These are phyloP conservation scores for Naematelia aurantialba DNA, from an alignment of 768 basidiomycete species.

Conservation along the genomic window DNA sequence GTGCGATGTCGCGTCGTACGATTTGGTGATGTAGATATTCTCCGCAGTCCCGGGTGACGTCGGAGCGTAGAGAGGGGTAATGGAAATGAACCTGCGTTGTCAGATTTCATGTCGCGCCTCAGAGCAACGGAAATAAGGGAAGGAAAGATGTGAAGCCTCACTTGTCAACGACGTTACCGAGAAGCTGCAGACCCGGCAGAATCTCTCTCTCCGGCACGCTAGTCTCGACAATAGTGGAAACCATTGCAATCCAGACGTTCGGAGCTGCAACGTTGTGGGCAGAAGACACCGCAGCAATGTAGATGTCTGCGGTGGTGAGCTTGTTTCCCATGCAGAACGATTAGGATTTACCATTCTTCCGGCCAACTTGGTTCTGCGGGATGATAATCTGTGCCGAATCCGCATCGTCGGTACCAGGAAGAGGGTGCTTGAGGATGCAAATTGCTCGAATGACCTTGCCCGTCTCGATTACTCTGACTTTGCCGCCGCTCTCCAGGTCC, in stretches of 20 bases:
- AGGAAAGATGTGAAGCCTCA: constrained; percentile 51
- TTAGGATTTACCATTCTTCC: constrained; percentile 72
- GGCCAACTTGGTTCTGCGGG: constrained; percentile 92
- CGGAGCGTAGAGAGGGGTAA: constrained; percentile 83
- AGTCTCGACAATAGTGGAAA: constrained; percentile 97
- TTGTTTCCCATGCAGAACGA: neutral
- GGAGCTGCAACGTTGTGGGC: constrained; percentile 97
- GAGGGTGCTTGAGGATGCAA: constrained; percentile 95
- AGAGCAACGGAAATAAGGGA: neutral
- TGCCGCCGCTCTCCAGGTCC: constrained; percentile 62
- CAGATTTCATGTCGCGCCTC: neutral
- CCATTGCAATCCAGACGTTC: constrained; percentile 92
- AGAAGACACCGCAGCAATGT: constrained; percentile 94
- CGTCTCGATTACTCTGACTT: constrained; percentile 83
- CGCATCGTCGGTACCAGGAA: constrained; percentile 91
- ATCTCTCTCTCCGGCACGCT: constrained; percentile 87
- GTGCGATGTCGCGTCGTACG: constrained; percentile 97
- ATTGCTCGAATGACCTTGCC: constrained; percentile 94
- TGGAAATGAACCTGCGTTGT: constrained; percentile 74
- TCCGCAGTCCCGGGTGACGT: constrained; percentile 74
- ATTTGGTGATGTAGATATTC: constrained; percentile 94
- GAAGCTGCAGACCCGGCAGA: constrained; percentile 79
- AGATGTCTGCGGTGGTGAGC: constrained; percentile 68
- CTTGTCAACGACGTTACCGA: constrained; percentile 94
- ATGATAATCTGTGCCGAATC: constrained; percentile 98